A percentile compares a stretch with the other conserved stretches of the same genome.
phyloP scores from a whole-genome alignment of 2,329 filamentous ascomycete species.

The Dactylellina sp. region DNA sequence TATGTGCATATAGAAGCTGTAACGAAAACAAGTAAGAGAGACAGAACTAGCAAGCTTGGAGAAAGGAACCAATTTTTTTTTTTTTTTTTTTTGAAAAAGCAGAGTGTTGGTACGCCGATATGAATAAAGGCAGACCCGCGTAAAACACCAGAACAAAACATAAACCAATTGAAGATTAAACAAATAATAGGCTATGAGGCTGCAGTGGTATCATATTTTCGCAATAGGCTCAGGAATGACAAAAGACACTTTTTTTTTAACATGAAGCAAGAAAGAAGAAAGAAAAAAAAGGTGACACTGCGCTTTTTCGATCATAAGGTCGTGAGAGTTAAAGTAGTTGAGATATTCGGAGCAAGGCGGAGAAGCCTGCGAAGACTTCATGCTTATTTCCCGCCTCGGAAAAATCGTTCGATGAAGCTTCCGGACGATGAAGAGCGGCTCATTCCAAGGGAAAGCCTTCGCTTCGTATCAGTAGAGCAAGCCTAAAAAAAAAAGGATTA shows the following conservation, averaged over 20 bases:
- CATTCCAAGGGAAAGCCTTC: slow-evolving; percentile 43
- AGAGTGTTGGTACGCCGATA: background rate
- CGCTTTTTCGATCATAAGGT: slow-evolving; percentile 14
- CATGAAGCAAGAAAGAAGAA: slow-evolving; percentile 2
- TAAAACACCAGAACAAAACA: slow-evolving; percentile 14
- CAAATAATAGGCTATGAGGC: slow-evolving; percentile 41
- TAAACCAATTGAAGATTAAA: slow-evolving; percentile 26
- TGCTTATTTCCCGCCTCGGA: slow-evolving; percentile 30
- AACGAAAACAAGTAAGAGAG: slow-evolving; percentile 6
- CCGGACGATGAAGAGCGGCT: slow-evolving; percentile 30
- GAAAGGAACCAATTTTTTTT: background rate
- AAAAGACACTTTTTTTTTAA: slow-evolving; percentile 25
- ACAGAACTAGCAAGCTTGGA: slow-evolving; percentile 3
- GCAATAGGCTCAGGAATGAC: slow-evolving; percentile 7
- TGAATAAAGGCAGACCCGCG: background rate
- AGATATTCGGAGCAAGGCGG: background rate
- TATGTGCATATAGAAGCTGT: slow-evolving; percentile 15
- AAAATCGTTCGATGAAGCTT: slow-evolving; percentile 48
- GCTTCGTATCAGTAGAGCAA: slow-evolving; percentile 46
- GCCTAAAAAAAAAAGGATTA: slow-evolving; percentile 30
- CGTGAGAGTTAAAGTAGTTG: slow-evolving; percentile 2
- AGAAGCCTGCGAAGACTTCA: background rate
- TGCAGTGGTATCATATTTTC: slow-evolving; percentile 44
- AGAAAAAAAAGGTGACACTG: slow-evolving; percentile 2
- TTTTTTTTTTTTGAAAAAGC: background rate